Evolutionary conservation across 352 stramenopile genomes (phyloP), one percentile per base, ranked within the genome.

Genomic region (Phytophthora pini): DNA sequence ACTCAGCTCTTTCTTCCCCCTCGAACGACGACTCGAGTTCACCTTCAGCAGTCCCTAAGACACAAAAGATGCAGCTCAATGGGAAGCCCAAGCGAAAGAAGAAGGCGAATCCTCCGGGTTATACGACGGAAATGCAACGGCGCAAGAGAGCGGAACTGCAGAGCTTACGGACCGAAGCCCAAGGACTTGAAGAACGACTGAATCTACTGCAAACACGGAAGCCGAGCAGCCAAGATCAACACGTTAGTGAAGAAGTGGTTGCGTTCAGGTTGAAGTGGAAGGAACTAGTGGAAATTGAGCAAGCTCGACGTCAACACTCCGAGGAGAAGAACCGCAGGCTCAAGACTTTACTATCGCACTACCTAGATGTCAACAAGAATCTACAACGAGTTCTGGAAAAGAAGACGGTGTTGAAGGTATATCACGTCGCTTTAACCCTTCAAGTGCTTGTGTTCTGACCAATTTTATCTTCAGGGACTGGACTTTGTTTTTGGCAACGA

Each of bases 261-360:
- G 13, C 29, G 1, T n/a, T 44, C 8, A 26, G 41, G 31, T 48
- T 52, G 13, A 58, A 64, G 47, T 74, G 56, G 60, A 27, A 67
- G 17, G 24, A 57, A 13, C 34, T 58, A 4, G 22, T 58, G 8
- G 55, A 59, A 12, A 17, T 27, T 9, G 46, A 70, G 36, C 56
- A 48, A 11, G 24, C 48, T 1, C 15, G 32, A 8, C 66, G 66
- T 17, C 66, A 34, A 24, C 49, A 61, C 10, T 57, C 66, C 0
- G 66, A 74, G 44, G 60, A 70, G 31, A 70, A 45, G 15, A 74
- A 74, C 22, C 61, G 50, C 43, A 59, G 57, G 40, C 59, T 74
- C 27, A 62, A 53, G 31, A 24, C 32, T 20, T 38, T 65, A 9
- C 26, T 74, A 12, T 31, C 54, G 10, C 54, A 63, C 29, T 45